Conservation (phyloP, 768 basidiomycete species). For the Collybiopsis luxurians region DNA sequence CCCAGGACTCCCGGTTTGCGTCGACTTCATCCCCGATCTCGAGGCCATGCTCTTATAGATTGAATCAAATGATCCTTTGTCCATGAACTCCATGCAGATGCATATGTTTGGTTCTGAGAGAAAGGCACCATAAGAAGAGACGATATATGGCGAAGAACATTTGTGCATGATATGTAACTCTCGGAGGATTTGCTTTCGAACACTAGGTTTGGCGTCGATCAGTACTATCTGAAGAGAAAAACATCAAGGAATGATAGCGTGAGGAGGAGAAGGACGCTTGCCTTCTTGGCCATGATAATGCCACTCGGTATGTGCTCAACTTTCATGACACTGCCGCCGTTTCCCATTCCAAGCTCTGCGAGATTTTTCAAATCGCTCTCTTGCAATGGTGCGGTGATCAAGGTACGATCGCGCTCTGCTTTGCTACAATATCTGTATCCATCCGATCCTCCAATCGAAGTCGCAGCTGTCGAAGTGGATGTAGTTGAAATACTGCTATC, state of each 20-base stretch:
- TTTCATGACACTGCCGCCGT: constrained; percentile 96
- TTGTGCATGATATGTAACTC: constrained; percentile 99
- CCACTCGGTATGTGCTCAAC: constrained; percentile 90
- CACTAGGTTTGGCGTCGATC: constrained; percentile 94
- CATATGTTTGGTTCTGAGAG: constrained; percentile 97
- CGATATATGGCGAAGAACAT: constrained; percentile 90
- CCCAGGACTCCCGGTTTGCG: neutral
- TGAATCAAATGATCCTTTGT: constrained; percentile 90
- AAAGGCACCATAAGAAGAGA: constrained; percentile 97
- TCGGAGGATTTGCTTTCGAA: constrained; percentile 95
- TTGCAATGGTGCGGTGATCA: constrained; percentile 38
- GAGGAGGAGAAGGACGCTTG: constrained; percentile 17
- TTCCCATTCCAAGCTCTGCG: constrained; percentile 90
- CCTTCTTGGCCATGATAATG: constrained; percentile 98
- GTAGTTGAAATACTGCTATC: neutral
- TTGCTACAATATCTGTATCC: neutral
- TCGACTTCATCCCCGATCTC: neutral
- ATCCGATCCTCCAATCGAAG: neutral
- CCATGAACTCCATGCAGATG: constrained; percentile 97
- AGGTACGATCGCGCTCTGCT: neutral
- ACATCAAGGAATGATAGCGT: neutral
- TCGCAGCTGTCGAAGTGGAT: neutral
- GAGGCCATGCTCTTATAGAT: constrained; percentile 93
- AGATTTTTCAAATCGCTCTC: constrained; percentile 90
- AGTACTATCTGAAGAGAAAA: constrained; percentile 71